phyloP scores from a whole-genome alignment of 305 asterid genomes.

The Fraxinus xanthoxyloides region DNA sequence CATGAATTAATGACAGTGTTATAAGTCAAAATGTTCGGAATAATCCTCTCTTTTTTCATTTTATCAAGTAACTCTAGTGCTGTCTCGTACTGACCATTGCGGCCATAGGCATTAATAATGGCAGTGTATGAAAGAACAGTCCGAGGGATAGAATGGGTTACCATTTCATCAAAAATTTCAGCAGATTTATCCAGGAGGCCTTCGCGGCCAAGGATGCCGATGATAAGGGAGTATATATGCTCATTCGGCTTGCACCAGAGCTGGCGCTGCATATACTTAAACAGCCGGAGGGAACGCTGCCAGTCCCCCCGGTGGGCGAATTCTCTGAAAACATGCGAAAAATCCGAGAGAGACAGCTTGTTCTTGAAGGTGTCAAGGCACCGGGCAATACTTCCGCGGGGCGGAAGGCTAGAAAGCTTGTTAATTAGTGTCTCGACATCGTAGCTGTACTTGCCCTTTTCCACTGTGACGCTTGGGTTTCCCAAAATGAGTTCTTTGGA shows the following conservation, averaged over 20 bases:
- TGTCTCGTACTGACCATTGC: constrained; percentile 74
- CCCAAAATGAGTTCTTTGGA: constrained; percentile 74
- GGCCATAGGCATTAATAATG: constrained; percentile 81
- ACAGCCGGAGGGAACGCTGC: constrained; percentile 91
- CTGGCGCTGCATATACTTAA: constrained; percentile 96
- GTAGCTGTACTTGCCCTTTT: constrained; percentile 91
- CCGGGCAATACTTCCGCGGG: constrained; percentile 97
- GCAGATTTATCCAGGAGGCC: constrained; percentile 80
- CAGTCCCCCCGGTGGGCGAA: constrained; percentile 90
- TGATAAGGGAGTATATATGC: constrained; percentile 71
- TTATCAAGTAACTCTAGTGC: constrained; percentile 63
- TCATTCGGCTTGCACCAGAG: constrained; percentile 95
- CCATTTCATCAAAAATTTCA: constrained; percentile 91
- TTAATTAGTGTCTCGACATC: constrained; percentile 94
- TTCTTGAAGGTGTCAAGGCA: constrained; percentile 83
- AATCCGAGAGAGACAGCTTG: constrained; percentile 85
- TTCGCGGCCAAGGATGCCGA: constrained; percentile 87
- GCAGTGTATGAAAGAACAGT: constrained; percentile 79
- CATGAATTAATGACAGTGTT: constrained; percentile 83
- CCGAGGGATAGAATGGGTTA: constrained; percentile 51
- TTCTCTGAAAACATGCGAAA: constrained; percentile 73
- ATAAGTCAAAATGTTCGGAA: constrained; percentile 81
- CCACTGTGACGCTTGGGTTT: constrained; percentile 82
- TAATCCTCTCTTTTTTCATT: constrained; percentile 74
- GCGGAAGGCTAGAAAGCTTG: constrained; percentile 93